Evolutionary conservation across 164 flowering plant species (phyloP).

Genomic region (Liriodendron chinense): DNA sequence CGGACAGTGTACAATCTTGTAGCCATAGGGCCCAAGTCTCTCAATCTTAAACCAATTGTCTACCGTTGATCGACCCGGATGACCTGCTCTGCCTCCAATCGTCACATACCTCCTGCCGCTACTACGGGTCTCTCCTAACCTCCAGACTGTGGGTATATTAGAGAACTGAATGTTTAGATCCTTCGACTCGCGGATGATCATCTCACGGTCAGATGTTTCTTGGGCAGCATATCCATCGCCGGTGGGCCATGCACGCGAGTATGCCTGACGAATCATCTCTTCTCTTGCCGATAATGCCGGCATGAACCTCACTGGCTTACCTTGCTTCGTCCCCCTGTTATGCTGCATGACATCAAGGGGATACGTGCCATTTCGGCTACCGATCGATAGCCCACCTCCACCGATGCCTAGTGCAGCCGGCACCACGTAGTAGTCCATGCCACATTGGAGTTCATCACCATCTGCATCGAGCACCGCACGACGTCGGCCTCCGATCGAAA

Average conservation of each 20-base stretch:
- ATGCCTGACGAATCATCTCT: neutral
- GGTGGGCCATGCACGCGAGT: neutral
- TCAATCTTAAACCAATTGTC: constrained; percentile 5
- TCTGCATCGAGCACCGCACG: neutral
- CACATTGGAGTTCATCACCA: neutral
- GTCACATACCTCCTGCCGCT: neutral
- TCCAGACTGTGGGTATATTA: constrained; percentile 1
- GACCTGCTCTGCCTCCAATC: neutral
- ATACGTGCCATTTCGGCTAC: neutral
- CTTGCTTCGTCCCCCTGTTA: neutral
- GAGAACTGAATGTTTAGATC: constrained; percentile 9
- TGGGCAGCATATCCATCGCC: too few species aligned
- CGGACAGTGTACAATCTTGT: neutral
- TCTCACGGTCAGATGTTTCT: neutral
- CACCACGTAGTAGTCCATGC: neutral
- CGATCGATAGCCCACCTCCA: neutral
- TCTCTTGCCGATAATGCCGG: neutral
- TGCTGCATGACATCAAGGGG: neutral
- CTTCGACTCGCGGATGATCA: neutral
- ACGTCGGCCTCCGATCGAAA: too few species aligned
- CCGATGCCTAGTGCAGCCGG: neutral
- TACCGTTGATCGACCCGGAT: neutral
- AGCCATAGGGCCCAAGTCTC: neutral
- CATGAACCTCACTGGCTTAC: neutral
- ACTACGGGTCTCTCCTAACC: neutral